A percentile compares a stretch with the other conserved stretches of the same genome.
phyloP scores from a whole-genome alignment of 139 green algal species.

The Auxenochlorella pyrenoidosa region DNA sequence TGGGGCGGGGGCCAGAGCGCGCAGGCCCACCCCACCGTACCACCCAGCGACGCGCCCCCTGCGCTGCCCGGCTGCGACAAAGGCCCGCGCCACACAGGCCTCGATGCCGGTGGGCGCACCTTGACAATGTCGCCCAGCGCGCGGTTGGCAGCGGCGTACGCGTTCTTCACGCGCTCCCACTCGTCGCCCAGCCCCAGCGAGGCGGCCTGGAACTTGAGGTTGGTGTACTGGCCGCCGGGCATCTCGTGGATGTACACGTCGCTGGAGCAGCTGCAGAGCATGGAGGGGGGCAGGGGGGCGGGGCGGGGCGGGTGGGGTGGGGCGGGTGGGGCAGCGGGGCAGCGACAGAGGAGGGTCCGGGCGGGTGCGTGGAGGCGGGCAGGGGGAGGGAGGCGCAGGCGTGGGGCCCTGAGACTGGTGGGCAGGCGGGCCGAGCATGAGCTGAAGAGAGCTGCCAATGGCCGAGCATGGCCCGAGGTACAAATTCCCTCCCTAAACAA shows the following conservation, averaged over 20 bases:
- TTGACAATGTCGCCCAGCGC: slow-evolving; percentile 95
- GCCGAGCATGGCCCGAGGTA: too few relatives aligned
- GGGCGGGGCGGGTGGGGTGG: neutral
- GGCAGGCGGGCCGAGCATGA: too few relatives aligned
- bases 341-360: neutral
- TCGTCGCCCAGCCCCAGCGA: slow-evolving; percentile 82
- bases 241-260: slow-evolving; percentile 97
- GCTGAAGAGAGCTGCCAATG: too few relatives aligned
- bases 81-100: too few relatives aligned
- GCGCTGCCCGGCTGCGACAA: too few relatives aligned
- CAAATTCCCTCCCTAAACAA: too few relatives aligned
- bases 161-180: slow-evolving; percentile 86
- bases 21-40: too few relatives aligned
- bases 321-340: neutral
- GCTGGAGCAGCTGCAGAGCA: slow-evolving; percentile 46
- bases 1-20: neutral
- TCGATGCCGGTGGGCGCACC: slow-evolving; percentile 3
- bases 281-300: neutral
- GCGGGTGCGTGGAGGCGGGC: too few relatives aligned
- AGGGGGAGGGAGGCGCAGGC: too few relatives aligned
- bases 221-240: slow-evolving; percentile 93
- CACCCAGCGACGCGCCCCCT: too few relatives aligned
- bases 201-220: slow-evolving; percentile 89
- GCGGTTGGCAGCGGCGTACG: slow-evolving; percentile 91
- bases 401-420: too few relatives aligned